Percentiles rank a stretch among this genome's conserved stretches.
Evolutionary conservation across 2,329 filamentous ascomycete genomes (phyloP).

Genomic region (Arthrocladium fulminans): DNA sequence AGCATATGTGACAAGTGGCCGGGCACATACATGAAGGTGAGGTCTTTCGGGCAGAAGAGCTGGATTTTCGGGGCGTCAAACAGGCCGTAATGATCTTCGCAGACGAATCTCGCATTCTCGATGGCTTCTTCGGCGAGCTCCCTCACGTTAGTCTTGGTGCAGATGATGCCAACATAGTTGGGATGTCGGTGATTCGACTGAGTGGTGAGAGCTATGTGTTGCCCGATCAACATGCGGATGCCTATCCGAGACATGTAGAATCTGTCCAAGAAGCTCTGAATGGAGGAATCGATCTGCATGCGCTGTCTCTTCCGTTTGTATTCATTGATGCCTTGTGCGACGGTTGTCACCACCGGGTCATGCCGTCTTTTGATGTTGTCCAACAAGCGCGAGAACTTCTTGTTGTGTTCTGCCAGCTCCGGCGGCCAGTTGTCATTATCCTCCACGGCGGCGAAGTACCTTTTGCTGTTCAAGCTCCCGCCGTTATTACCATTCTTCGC

Average conservation of each 20-base stretch:
- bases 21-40: constrained; percentile 99
- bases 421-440: constrained; percentile 85
- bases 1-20: constrained; percentile 99
- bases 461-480: constrained; percentile 46
- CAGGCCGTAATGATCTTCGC: constrained; percentile 94
- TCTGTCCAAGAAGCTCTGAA: constrained; percentile 93
- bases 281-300: constrained; percentile 93
- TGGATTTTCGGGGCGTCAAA: constrained; percentile 96
- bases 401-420: constrained; percentile 89
- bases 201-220: constrained; percentile 94
- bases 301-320: constrained; percentile 94
- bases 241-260: constrained; percentile 99
- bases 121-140: constrained; percentile 95
- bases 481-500: constrained; percentile 50
- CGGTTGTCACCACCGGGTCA: constrained; percentile 94
- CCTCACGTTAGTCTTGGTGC: constrained; percentile 93
- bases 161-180: constrained; percentile 96
- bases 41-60: constrained; percentile 84
- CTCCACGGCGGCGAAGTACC: constrained; percentile 89
- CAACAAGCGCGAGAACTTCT: constrained; percentile 75
- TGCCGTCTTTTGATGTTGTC: constrained; percentile 93
- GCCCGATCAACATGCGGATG: constrained; percentile 97
- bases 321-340: constrained; percentile 94
- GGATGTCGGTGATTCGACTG: constrained; percentile 83
- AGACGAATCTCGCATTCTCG: constrained; percentile 97